Conservation (phyloP, 148 eudicot species). For the Rhododendron henanense region DNA sequence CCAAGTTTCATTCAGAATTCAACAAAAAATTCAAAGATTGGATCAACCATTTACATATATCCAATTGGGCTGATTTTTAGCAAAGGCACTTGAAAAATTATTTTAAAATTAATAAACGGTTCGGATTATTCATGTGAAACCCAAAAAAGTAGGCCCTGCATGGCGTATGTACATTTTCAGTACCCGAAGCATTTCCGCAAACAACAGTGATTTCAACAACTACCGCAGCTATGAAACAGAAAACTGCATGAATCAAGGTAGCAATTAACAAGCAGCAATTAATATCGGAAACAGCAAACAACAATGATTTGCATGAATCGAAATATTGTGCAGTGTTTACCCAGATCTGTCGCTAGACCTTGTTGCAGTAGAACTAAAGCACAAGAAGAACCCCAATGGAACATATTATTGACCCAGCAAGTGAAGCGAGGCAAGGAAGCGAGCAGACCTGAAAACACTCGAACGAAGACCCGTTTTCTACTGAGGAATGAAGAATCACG, state of each 20-base stretch:
- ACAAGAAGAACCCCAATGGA: not conserved
- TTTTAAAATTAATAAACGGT: too few relatives aligned
- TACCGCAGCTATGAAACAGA: not conserved
- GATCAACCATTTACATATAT: too few relatives aligned
- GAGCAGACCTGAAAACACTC: slow-evolving; percentile 5
- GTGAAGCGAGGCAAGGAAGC: too few relatives aligned
- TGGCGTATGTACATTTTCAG: not conserved
- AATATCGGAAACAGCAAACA: not conserved
- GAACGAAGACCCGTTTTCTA: not conserved
- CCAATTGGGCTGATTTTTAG: not conserved
- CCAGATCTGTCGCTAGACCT: not conserved
- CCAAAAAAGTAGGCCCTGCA: not conserved
- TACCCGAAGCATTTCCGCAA: not conserved
- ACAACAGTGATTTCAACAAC: not conserved
- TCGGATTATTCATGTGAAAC: not conserved
- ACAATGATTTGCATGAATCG: not conserved
- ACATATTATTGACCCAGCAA: not conserved
- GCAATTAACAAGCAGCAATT: not conserved
- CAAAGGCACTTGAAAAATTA: not conserved
- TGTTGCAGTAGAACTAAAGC: not conserved
- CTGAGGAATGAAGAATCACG: not conserved
- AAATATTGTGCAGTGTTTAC: not conserved
- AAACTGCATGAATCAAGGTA: not conserved
- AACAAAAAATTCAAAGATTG: not conserved
- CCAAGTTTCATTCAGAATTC: too few relatives aligned